Base-by-base conservation (phyloP, 2,329 filamentous ascomycete genomes). In the Hypoxylon sp. region DNA sequence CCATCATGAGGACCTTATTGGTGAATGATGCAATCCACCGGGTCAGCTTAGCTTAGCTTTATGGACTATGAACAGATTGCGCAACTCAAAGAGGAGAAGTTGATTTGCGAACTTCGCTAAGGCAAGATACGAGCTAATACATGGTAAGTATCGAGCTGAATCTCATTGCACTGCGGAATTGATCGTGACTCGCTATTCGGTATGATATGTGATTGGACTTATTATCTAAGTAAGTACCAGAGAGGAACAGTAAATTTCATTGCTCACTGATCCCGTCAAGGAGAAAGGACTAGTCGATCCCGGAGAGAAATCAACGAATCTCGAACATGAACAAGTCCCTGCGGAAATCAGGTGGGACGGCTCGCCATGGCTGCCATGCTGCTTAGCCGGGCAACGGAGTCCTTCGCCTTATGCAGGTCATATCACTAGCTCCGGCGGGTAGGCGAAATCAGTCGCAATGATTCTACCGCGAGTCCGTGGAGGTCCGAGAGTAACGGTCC, bases 381-480 rank as follows among this genome's bases (percentile, higher is more conserved):
- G 51, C 63, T 63, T 63, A 70, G 44, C 56, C 70, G 68, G 72
- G 68, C 70, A 46, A 68, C 53, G 63, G 59, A 50, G 35, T 63
- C 53, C 37, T 58, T 63, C 44, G 39, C 48, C 60, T 58, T 67
- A 75, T 76, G 75, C 75, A 78, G 70, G 73, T 65, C 68, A 75
- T 70, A 37, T 70, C 69, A 70, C 72, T 78, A 77, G 77, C 71
- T 68, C 60, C 70, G 76, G 77, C 76, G 77, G 75, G 72, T 78
- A 78, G 72, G 72, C 69, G 64, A 53, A 67, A 62, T 46, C 59
- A 67, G 67, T 74, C 65, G 75, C 67, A 75, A 63, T 33, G 24
- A 64, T 55, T 63, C 35, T 50, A 58, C 54, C 44, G 22, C 39
- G 44, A 53, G 44, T 35, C 44, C 61, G 59, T 62, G 57, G 59